These are phyloP conservation scores for Endocalyx cinctus DNA, from an alignment of 2,329 filamentous ascomycete species.

Conservation along the genomic window DNA sequence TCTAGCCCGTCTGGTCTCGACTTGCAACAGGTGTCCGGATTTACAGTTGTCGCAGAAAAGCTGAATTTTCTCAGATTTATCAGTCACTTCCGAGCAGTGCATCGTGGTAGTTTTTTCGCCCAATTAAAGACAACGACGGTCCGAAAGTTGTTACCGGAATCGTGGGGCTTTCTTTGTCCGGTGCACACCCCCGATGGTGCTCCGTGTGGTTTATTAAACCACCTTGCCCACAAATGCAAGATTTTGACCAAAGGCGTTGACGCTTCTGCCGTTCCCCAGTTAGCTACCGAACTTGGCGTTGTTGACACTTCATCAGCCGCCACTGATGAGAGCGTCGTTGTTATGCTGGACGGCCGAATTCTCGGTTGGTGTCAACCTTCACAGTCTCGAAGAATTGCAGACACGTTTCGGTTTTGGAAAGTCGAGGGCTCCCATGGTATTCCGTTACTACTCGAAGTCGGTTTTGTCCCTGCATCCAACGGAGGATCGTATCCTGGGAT, in stretches of 20 bases:
- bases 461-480: slow-evolving; percentile 80
- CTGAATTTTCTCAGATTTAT: slow-evolving; percentile 99
- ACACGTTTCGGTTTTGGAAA: slow-evolving; percentile 92
- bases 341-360: slow-evolving; percentile 86
- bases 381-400: slow-evolving; percentile 74
- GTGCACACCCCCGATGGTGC: slow-evolving; percentile 96
- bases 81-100: slow-evolving; percentile 98
- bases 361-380: slow-evolving; percentile 86
- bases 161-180: slow-evolving; percentile 96
- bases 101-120: slow-evolving; percentile 97
- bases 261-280: slow-evolving; percentile 66
- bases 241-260: slow-evolving; percentile 75
- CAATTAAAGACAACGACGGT: slow-evolving; percentile 97
- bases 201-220: slow-evolving; percentile 91
- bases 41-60: slow-evolving; percentile 95
- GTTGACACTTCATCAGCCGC: slow-evolving; percentile 71
- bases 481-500: slow-evolving; percentile 95
- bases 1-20: slow-evolving; percentile 88
- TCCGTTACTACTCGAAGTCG: slow-evolving; percentile 82
- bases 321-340: slow-evolving; percentile 76
- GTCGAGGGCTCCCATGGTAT: slow-evolving; percentile 79
- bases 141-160: slow-evolving; percentile 89
- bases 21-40: slow-evolving; percentile 89
- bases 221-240: slow-evolving; percentile 91
- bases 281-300: slow-evolving; percentile 77